Percentiles rank a stretch among this genome's conserved stretches.
These are phyloP conservation scores for Plasmodium sp. DNA, from an alignment of 169 alveolate species.

Conservation along the genomic window DNA sequence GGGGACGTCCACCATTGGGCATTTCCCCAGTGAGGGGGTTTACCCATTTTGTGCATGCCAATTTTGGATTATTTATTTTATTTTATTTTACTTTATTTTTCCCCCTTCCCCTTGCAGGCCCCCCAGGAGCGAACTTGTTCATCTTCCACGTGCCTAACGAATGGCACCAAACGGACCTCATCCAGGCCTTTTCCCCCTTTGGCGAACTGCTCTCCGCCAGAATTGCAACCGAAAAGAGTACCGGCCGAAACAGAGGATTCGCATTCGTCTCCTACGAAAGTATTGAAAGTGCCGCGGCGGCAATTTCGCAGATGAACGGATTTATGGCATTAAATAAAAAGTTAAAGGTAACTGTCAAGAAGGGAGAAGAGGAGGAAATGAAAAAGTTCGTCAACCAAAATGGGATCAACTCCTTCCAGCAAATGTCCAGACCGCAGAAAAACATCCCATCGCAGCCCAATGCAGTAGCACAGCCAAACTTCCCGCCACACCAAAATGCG, in stretches of 20 bases:
- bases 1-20: background rate
- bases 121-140: conserved; percentile 95
- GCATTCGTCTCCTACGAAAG: conserved; percentile 93
- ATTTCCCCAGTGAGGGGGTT: background rate
- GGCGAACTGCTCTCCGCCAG: conserved; percentile 92
- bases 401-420: conserved; percentile 68
- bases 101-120: conserved; percentile 79
- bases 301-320: conserved; percentile 92
- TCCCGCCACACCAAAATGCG: conserved; percentile 76
- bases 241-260: conserved; percentile 93
- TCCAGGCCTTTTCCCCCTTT: conserved; percentile 87
- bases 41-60: background rate
- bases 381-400: conserved; percentile 71
- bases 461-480: conserved; percentile 70
- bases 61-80: background rate
- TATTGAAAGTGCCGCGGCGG: conserved; percentile 91
- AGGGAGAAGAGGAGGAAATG: conserved; percentile 90
- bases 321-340: conserved; percentile 88
- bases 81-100: background rate
- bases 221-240: conserved; percentile 90
- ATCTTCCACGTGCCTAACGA: conserved; percentile 94
- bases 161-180: conserved; percentile 92
- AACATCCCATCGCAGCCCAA: conserved; percentile 71
- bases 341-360: conserved; percentile 90
- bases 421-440: conserved; percentile 57